Evolutionary conservation across 306 rosid genomes (phyloP), one percentile per base, ranked within the genome.

Genomic region (Castanospermum australe): DNA sequence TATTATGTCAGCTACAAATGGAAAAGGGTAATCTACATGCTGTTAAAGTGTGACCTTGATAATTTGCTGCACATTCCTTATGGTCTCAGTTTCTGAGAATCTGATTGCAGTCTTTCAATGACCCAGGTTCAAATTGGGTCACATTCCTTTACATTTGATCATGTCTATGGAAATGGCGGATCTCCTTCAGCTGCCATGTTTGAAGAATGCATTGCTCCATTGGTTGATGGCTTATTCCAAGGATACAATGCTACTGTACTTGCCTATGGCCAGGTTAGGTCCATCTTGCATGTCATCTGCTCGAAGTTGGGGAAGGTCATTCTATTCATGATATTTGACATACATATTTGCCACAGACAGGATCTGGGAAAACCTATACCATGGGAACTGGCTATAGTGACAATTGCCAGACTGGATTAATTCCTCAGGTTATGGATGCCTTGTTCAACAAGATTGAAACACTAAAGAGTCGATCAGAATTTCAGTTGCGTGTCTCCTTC

Each of bases 211-310:
- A 47, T 92, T 79, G 86, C 90, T 69, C 93, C 94, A 39, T 88
- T 92, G 76, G 91, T 90, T 73, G 92, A 90, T 77, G 93, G 92
- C 47, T 88, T 92, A 77, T 92, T 92, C 81, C 94, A 90, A 77
- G 97, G 97, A 59, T 92, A 87, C 81, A 92, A 92, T 79, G 94
- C 89, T 55, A 92, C 97, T 76, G 97, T 92, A 64, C 97, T 92
- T 28, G 97, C 97, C 60, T 92, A 92, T 45, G 97, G 97, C 57
- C 97, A 92, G 97, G 97, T 92, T 79, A 81, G 86, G 76, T 81
- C 60, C 70, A 51, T 39, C 63, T 70, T 59, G 35, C 60, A 54
- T 42, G 20, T 20, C 71, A 74, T 60, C 21, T 24, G 25, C 76
- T 80, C 52, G 5, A n/a, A 80, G 65, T 64, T 65, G 69, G 47